A percentile compares a stretch with the other conserved stretches of the same genome.
Conservation (phyloP, 306 rosid species). For the Prinsepia uniflora region DNA sequence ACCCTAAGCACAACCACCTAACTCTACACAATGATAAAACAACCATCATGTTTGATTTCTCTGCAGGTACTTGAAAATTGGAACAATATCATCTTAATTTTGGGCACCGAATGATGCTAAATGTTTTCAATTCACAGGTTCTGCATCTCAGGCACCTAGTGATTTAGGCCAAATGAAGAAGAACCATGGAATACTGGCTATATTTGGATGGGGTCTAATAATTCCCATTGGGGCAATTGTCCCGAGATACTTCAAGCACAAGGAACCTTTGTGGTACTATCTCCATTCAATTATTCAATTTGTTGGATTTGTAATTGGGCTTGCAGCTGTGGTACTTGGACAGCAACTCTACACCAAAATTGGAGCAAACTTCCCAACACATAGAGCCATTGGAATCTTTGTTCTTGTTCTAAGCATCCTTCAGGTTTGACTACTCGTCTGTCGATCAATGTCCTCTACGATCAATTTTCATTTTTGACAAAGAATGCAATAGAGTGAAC, state of each 20-base stretch:
- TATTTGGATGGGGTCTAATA: conserved; percentile 88
- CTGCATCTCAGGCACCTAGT: conserved; percentile 36
- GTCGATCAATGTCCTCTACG: too few relatives aligned
- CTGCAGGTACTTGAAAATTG: conserved; percentile 26
- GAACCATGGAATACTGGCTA: conserved; percentile 81
- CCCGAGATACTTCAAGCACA: conserved; percentile 89
- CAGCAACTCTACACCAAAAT: conserved; percentile 59
- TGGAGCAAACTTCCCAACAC: conserved; percentile 68
- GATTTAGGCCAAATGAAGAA: conserved; percentile 56
- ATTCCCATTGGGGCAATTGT: conserved; percentile 86
- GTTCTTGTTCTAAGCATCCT: conserved; percentile 79
- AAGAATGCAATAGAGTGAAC: not conserved
- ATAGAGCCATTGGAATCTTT: conserved; percentile 87
- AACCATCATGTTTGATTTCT: conserved; percentile 64
- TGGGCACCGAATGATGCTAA: too few relatives aligned
- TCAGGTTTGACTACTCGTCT: conserved; percentile 50
- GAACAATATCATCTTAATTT: too few relatives aligned
- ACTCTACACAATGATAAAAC: conserved; percentile 60
- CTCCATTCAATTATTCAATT: conserved; percentile 78
- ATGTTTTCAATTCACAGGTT: conserved; percentile 25
- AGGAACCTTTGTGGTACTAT: conserved; percentile 91
- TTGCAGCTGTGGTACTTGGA: conserved; percentile 76
- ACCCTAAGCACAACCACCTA: conserved; percentile 61
- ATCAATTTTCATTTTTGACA: too few relatives aligned
- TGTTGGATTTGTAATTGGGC: conserved; percentile 77